Evolutionary conservation across 345 rosid genomes (phyloP).

Genomic region (Mangifera indica): DNA sequence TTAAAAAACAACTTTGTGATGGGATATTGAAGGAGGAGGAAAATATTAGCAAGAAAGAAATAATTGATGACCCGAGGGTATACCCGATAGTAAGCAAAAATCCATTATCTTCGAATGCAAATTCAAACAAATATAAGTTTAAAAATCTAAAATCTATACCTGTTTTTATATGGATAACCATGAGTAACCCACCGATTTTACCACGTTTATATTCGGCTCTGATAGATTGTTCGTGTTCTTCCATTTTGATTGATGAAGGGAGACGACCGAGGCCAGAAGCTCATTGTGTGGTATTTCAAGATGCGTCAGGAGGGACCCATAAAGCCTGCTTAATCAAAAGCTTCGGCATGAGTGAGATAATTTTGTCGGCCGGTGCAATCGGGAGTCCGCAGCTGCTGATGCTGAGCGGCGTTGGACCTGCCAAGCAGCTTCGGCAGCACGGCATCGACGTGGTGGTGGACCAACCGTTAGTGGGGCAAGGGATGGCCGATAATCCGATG

Average conservation of each 20-base stretch:
- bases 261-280: slow-evolving; percentile 52
- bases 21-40: no score
- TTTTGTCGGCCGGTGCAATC: slow-evolving; percentile 71
- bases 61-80: no score
- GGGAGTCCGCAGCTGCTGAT: slow-evolving; percentile 84
- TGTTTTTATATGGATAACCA: no score
- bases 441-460: slow-evolving; percentile 51
- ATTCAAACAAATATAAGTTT: no score
- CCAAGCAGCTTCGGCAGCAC: slow-evolving; percentile 37
- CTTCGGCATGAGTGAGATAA: slow-evolving; percentile 47
- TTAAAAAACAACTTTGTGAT: no score
- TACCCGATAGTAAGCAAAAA: no score
- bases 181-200: no score
- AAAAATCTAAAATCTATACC: no score
- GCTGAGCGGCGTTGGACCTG: slow-evolving; percentile 84
- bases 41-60: no score
- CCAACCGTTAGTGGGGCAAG: slow-evolving; percentile 74
- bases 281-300: slow-evolving; percentile 61
- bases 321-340: slow-evolving; percentile 38
- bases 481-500: slow-evolving; percentile 81
- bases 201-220: neutral
- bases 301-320: slow-evolving; percentile 43
- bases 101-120: no score
- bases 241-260: slow-evolving; percentile 15
- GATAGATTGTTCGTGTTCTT: neutral